Percentiles rank a stretch among this genome's conserved stretches.
Evolutionary conservation across 2,329 filamentous ascomycete genomes (phyloP).

Genomic region (Penicillium sp.): DNA sequence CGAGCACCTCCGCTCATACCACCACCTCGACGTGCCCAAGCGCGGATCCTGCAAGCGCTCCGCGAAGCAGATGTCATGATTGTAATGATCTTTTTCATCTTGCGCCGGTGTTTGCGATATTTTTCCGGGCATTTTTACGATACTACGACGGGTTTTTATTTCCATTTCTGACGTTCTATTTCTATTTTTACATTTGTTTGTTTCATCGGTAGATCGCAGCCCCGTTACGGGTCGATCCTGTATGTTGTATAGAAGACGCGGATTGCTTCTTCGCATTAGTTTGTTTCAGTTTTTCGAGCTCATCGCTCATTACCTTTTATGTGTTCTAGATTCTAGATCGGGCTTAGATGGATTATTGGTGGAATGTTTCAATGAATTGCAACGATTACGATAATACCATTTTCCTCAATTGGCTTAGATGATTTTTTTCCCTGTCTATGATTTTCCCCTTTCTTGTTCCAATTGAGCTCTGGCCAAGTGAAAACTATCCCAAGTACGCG

Average conservation of each 20-base stretch:
- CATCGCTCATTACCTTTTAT: neutral
- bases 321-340: conserved; percentile 7
- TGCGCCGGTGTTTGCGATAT: neutral
- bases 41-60: conserved; percentile 34
- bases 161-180: neutral
- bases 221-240: neutral
- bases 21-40: conserved; percentile 49
- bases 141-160: neutral
- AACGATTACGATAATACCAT: conserved; percentile 1
- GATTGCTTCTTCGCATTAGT: neutral
- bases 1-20: conserved; percentile 58
- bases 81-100: neutral
- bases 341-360: neutral
- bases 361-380: conserved; percentile 3
- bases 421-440: neutral
- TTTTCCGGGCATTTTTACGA: neutral
- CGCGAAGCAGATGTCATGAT: conserved; percentile 16
- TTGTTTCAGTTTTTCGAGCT: neutral
- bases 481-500: neutral
- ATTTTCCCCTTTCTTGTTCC: neutral
- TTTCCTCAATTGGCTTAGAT: neutral
- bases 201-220: neutral
- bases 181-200: neutral
- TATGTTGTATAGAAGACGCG: conserved; percentile 4
- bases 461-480: neutral